Base-by-base conservation (phyloP, 306 rosid species). In the Fagus sylvatica region DNA sequence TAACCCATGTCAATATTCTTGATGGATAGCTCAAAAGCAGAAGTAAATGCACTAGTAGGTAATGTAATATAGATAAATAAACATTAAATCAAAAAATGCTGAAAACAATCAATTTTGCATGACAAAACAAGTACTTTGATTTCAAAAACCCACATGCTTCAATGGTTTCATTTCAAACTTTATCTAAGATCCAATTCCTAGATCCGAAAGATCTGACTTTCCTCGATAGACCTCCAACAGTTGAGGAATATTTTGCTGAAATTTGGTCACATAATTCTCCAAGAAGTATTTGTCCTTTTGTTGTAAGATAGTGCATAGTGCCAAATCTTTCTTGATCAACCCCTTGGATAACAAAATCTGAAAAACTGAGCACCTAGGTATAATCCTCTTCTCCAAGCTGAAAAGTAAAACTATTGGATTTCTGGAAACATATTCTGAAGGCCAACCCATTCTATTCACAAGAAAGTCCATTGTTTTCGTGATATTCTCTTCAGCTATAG, bases 281-380 rank as follows among this genome's bases (percentile, higher is more conserved):
- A 75, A 9, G 46, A 83, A 74, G 8, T 0, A 0, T 53, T 62
- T 64, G 66, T 83, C 86, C 55, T 4, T 62, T 0, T n/a, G 41
- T 0, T 0, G 0, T 2, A 83, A 6, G 39, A 60, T 40, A 32
- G 19, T 49, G 55, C 36, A 1, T 33, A 78, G 1, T 13, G 9
- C 2, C 39, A 70, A 33, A 42, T 39, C 59, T 6, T 77, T 69
- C 79, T 68, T 78, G 1, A 74, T 2, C 80, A 77, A 72, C 57
- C 79, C 81, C 72, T 39, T 78, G 7, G 61, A 32, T 49, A 53
- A 53, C 42, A 88, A 78, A 61, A 78, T 9, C 34, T 81, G 62
- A 41, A 88, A 2, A 41, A 88, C 87, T 6, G 88, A 79, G 55
- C 79, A 83, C 75, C 92, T 84, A 6, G 92, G 87, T 0, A 74